Evolutionary conservation across 2,329 filamentous ascomycete species (phyloP).

Genomic region (Alternaria viburni): DNA sequence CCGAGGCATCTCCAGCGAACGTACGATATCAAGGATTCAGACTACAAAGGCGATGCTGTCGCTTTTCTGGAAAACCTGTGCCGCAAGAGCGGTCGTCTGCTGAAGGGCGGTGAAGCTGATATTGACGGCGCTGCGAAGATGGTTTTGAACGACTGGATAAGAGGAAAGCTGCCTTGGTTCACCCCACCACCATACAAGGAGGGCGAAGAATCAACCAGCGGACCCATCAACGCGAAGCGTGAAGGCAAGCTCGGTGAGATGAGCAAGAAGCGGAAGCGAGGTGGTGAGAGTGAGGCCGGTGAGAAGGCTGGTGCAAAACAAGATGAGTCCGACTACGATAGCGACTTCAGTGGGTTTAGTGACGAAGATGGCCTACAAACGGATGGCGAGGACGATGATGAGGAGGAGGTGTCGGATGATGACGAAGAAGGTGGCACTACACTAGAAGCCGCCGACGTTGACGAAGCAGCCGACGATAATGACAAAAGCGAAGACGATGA

Average conservation of each 20-base stretch:
- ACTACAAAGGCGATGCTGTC: constrained; percentile 73
- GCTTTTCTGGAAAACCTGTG: constrained; percentile 88
- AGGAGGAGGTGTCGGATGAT: constrained; percentile 26
- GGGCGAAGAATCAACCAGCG: constrained; percentile 35
- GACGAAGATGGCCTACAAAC: constrained; percentile 29
- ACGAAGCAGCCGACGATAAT: constrained; percentile 34
- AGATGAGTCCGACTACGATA: constrained; percentile 23
- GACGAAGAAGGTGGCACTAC: constrained; percentile 24
- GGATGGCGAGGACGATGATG: constrained; percentile 28
- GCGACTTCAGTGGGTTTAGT: constrained; percentile 45
- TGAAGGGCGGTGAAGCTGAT: constrained; percentile 94
- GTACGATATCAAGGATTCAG: constrained; percentile 82
- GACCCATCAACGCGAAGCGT: constrained; percentile 62
- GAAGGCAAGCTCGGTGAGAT: constrained; percentile 85
- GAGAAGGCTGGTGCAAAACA: constrained; percentile 18
- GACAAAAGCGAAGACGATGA: constrained; percentile 39
- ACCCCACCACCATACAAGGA: constrained; percentile 71
- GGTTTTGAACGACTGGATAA: constrained; percentile 93
- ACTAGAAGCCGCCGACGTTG: constrained; percentile 18
- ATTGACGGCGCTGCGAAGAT: constrained; percentile 95
- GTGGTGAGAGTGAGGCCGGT: constrained; percentile 41
- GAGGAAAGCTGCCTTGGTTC: constrained; percentile 97
- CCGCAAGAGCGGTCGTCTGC: constrained; percentile 81
- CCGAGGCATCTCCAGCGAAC: constrained; percentile 88
- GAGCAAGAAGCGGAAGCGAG: constrained; percentile 73